Base-by-base conservation (phyloP, 169 alveolate genomes). In the Eimeria maxima region DNA sequence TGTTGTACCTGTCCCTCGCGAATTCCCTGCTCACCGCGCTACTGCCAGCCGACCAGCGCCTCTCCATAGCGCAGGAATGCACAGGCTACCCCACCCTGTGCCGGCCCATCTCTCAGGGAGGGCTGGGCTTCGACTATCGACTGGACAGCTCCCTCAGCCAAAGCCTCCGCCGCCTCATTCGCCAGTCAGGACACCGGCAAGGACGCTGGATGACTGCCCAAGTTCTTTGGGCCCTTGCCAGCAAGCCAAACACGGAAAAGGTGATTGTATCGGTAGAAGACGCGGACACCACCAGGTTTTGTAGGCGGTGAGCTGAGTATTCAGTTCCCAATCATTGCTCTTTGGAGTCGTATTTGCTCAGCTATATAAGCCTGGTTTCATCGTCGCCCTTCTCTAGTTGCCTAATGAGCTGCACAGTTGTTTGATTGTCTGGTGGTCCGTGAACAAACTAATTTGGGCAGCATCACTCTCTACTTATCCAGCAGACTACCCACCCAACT, bases 21-120 rank as follows among this genome's bases (percentile, higher is more conserved):
- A 98, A 98, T 96, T 97, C 98, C 33, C 93, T 98, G 67, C 97
- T 97, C 63, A 98, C 98, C 92, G 53, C 95, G 73, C 95, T 98
- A 27, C 83, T 96, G 95, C 99, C 99, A 27, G 73, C 71, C 2
- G 80, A 67, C 55, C 96, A 97, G 78, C 98, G 99, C 50, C 98
- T 98, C 92, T 96, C 99, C 1, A 96, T 98, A 29, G 99, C 99
- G 18, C 99, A 98, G 97, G 99, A 98, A 94, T 99, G 98, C 27
- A 97, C 99, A 38, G 99, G 99, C 80, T 97, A 97, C 97, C 99
- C 99, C 45, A 98, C 98, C 29, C 97, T 98, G 24, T 98, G 99
- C 94, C 81, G 98, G 53, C 97, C 98, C 4, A 95, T 98, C 27
- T 97, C 97, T 76, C 98, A 98, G 76, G 99, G 99, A 24, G 99